Evolutionary conservation across 495 filamentous ascomycete species (phyloP), one percentile per base, ranked within the genome.

Genomic region (Penicillium daleae): DNA sequence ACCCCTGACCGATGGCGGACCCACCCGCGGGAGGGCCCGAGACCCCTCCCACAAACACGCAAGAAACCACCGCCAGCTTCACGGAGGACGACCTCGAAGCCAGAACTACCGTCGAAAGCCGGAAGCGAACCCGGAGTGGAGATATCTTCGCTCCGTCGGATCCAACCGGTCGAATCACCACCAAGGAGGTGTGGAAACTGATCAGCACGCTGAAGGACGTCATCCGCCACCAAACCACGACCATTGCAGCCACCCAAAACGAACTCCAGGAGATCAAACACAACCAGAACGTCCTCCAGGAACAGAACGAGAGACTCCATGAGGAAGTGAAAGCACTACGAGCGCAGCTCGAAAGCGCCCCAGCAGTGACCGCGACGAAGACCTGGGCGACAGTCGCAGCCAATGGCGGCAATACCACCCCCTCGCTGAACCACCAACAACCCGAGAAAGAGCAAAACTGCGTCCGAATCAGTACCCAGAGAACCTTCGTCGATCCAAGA

Each of bases 241-340:
- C 17, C 9, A 51, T 51, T 26, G 49, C 31, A 29, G n/a, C 49
- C 3, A 53, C 26, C 29, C 33, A 53, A 19, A 17, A n/a, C 27
- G 59, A 55, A 32, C 26, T 55, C 12, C 27, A 31, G 17, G 50
- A 61, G 40, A 51, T 55, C 7, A 61, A 61, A 35, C 31, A 61
- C 32, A 24, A 61, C 19, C 15, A 61, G 13, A 56, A 61, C 21
- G 15, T 32, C 22, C 59, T 61, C 29, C 51, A 32, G 17, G 9
- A 26, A 10, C 59, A 61, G 29, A 61, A 61, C n/a, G 39, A 61
- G 37, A 61, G 37, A 51, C 59, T 61, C 37, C 10, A 61, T 6
- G 37, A 49, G 3, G 59, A 55, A 42, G 22, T 61, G 0, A 0
- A 0, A 48, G 51, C 59, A 12, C 51, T 55, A 12, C 59, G 39